Percentiles rank a stretch among this genome's conserved stretches.
These are phyloP conservation scores for Aspergillus hancockii DNA, from an alignment of 495 filamentous ascomycete species.

Conservation along the genomic window DNA sequence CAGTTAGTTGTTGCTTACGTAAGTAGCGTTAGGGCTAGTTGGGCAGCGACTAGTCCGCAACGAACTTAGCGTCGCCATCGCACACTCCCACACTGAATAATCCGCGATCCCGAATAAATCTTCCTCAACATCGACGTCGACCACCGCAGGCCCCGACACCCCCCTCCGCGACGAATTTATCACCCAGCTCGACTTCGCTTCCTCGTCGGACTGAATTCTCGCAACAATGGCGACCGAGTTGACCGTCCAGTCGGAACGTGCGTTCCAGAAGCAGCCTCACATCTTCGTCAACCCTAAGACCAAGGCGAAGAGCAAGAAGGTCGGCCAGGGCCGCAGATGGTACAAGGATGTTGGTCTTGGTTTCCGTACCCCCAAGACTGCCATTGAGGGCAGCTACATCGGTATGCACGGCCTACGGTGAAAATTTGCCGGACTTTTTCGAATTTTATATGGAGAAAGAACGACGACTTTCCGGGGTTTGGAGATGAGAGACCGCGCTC, in stretches of 20 bases:
- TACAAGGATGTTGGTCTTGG: constrained; percentile 99
- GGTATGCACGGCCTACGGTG: constrained; percentile 66
- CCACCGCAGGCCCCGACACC: constrained; percentile 35
- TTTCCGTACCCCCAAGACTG: constrained; percentile 95
- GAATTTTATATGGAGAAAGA: constrained; percentile 14
- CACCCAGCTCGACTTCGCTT: constrained; percentile 41
- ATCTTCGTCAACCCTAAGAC: constrained; percentile 96
- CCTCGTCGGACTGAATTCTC: constrained; percentile 53
- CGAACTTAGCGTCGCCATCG: constrained; percentile 34
- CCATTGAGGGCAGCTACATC: constrained; percentile 98
- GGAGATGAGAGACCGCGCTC: constrained; percentile 22
- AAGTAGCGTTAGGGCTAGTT: constrained; percentile 42
- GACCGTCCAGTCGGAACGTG: constrained; percentile 96
- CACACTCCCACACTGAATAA: constrained; percentile 44
- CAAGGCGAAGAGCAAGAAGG: constrained; percentile 80
- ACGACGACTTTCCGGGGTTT: constrained; percentile 25
- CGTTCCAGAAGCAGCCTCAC: constrained; percentile 99
- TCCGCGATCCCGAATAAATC: constrained; percentile 41
- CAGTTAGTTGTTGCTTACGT: background rate
- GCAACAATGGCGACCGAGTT: constrained; percentile 96
- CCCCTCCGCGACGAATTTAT: constrained; percentile 36
- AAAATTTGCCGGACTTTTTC: constrained; percentile 25
- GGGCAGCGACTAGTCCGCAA: constrained; percentile 32
- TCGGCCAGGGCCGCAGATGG: constrained; percentile 93
- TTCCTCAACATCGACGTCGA: constrained; percentile 48